A percentile compares a stretch with the other conserved stretches of the same genome.
phyloP scores from a whole-genome alignment of 1,284 basidiomycete genomes.

The Quambalaria eucalypti region DNA sequence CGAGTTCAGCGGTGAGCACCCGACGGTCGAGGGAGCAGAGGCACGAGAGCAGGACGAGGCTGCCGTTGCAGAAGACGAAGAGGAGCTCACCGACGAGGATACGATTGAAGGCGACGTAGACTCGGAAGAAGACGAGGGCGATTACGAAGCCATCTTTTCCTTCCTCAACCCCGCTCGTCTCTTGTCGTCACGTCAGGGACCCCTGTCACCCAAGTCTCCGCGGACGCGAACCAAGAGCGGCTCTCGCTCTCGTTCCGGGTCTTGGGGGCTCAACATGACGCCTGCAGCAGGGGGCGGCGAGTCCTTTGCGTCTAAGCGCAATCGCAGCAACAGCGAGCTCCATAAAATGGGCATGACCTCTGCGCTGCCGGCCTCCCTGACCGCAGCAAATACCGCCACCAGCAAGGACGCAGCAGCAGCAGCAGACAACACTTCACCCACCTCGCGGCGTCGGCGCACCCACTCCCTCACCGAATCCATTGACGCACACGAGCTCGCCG shows the following conservation, averaged over 20 bases:
- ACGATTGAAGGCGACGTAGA: constrained; percentile 14
- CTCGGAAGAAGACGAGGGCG: constrained; percentile 27
- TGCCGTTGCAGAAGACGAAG: constrained; percentile 11
- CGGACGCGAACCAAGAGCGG: not conserved
- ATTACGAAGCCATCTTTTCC: constrained; percentile 41
- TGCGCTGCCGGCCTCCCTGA: not conserved
- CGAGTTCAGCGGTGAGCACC: constrained; percentile 2
- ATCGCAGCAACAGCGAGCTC: constrained; percentile 21
- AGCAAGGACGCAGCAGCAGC: not conserved
- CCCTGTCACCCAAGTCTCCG: not conserved
- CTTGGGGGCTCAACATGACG: not conserved
- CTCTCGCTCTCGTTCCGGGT: constrained; percentile 17
- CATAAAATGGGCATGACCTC: not conserved
- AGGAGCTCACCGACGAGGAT: constrained; percentile 16
- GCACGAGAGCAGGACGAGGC: constrained; percentile 12
- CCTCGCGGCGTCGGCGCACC: not conserved
- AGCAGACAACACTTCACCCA: not conserved
- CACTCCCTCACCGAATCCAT: constrained; percentile 1
- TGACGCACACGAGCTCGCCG: not conserved
- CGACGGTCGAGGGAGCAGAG: constrained; percentile 3
- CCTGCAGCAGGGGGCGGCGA: constrained; percentile 9
- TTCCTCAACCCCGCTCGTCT: constrained; percentile 26
- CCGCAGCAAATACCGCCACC: not conserved
- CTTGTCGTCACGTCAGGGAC: not conserved
- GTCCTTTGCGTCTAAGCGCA: constrained; percentile 35